A percentile compares a stretch with the other conserved stretches of the same genome.
Conservation (phyloP, 306 rosid genomes). For the Spatholobus suberectus region DNA sequence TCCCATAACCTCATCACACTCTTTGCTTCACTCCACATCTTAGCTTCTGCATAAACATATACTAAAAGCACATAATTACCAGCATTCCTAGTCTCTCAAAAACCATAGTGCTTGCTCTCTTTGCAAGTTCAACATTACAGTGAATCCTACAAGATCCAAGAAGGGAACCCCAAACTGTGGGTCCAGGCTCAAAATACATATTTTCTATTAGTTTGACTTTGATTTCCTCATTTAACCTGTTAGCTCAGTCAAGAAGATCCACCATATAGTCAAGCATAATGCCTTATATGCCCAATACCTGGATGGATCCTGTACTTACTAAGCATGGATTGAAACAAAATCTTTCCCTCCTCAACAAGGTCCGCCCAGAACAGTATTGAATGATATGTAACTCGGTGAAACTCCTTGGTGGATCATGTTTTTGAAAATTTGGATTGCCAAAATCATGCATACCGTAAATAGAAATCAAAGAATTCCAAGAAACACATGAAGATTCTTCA, state of each 20-base stretch:
- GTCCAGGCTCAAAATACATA: too few species aligned
- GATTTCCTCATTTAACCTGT: too few species aligned
- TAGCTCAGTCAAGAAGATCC: slow-evolving; percentile 94
- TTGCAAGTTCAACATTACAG: slow-evolving; percentile 81
- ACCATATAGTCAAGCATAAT: slow-evolving; percentile 96
- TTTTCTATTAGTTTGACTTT: too few species aligned
- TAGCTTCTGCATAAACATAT: slow-evolving; percentile 77
- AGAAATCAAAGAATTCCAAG: slow-evolving; percentile 90
- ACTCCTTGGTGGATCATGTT: slow-evolving; percentile 70
- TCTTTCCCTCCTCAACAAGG: slow-evolving; percentile 80
- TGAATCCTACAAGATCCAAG: slow-evolving; percentile 90
- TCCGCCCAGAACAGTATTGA: slow-evolving; percentile 80
- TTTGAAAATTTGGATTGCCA: slow-evolving; percentile 75
- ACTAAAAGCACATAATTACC: slow-evolving; percentile 92
- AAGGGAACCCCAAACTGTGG: too few species aligned
- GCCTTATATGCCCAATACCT: slow-evolving; percentile 78
- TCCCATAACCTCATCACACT: slow-evolving; percentile 72
- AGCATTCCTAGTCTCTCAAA: slow-evolving; percentile 82
- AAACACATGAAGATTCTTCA: slow-evolving; percentile 67
- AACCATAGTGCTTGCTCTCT: slow-evolving; percentile 75
- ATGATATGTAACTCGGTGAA: slow-evolving; percentile 69
- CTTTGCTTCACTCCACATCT: slow-evolving; percentile 77
- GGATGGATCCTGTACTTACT: slow-evolving; percentile 64
- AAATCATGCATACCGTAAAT: slow-evolving; percentile 85
- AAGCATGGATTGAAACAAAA: slow-evolving; percentile 69